Percentiles rank a stretch among this genome's conserved stretches.
Evolutionary conservation across 345 rosid genomes (phyloP).

Genomic region (Litchi chinensis): DNA sequence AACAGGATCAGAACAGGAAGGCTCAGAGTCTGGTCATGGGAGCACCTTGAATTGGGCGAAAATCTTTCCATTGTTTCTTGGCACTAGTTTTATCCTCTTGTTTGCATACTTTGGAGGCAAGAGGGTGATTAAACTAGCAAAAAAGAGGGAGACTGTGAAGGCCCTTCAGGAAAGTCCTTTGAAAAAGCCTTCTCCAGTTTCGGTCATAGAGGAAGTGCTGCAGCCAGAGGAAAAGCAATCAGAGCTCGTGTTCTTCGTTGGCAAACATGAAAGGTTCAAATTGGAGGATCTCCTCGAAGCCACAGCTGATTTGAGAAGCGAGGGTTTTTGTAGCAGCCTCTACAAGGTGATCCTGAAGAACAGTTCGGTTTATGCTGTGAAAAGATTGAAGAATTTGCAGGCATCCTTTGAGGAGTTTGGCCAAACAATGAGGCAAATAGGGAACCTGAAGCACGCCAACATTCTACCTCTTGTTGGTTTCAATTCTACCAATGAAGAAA

Average conservation of each 20-base stretch:
- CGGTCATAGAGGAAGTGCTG: constrained; percentile 15
- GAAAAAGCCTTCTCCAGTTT: constrained; percentile 11
- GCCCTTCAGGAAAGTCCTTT: constrained; percentile 36
- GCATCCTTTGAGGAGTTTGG: constrained; percentile 46
- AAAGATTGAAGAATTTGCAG: constrained; percentile 54
- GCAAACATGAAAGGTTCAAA: constrained; percentile 47
- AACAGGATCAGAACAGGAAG: background rate
- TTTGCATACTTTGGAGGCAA: constrained; percentile 27
- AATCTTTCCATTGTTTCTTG: constrained; percentile 26
- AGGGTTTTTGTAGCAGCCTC: constrained; percentile 51
- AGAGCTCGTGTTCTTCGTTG: constrained; percentile 54
- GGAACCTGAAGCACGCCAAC: constrained; percentile 60
- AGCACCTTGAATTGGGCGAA: background rate
- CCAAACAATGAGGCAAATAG: constrained; percentile 44
- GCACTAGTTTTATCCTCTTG: constrained; percentile 21
- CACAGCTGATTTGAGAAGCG: constrained; percentile 53
- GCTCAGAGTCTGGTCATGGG: background rate
- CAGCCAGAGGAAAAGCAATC: constrained; percentile 28
- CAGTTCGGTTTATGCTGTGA: constrained; percentile 48
- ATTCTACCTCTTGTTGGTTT: constrained; percentile 54
- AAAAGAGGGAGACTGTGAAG: constrained; percentile 34
- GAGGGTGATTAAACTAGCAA: constrained; percentile 20
- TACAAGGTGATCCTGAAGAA: constrained; percentile 52
- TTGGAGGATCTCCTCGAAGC: constrained; percentile 64
- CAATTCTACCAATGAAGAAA: constrained; percentile 47